Base-by-base conservation (phyloP, 768 basidiomycete genomes). In the Podaxis mareebaensis region DNA sequence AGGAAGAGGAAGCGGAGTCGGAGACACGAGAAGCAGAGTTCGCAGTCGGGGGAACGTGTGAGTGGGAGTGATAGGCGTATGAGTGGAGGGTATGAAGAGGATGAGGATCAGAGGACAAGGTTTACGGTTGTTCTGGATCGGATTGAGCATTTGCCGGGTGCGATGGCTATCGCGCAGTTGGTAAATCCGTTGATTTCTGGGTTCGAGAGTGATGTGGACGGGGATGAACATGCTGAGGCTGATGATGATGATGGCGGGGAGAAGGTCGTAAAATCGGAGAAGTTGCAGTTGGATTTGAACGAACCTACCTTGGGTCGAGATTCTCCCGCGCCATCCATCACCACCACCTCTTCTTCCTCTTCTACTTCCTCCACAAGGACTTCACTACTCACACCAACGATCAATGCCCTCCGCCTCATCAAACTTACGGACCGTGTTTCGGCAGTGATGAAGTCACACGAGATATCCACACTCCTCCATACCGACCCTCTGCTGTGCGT, bases 91-190 rank as follows among this genome's bases (percentile, higher is more conserved):
- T 10, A 36, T 30, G 26, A 39, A 7, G 36, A 13, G 3, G 53
- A 61, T 12, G 28, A 51, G 10, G 74, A 67, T 6, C 67, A 76
- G 74, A 89, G 83, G 55, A 81, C 79, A 2, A 82, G 87, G 8
- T 92, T 96, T 76, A 89, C 91, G 0, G 85, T 98, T 64, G 87
- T 99, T 17, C 83, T 99, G 17, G 95, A 96, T 73, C 93, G 89
- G 72, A 78, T 96, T 53, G 96, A 97, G 68, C 92, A 95, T 71
- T 73, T 99, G 0, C 90, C 95, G 0, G 85, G 91, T 8, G 88
- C 93, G 75, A 96, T 99, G 94, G 85, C 92, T 0, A 78, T 99
- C 60, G 86, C 92, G 0, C 91, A 96, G 70, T 85, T 98, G 60
- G 78, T 98, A 46, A 88, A 88, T 53, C 77, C 79, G 2, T 49